Base-by-base conservation (phyloP, 1,139 yeast species). In the Yamadazyma blattariae region DNA sequence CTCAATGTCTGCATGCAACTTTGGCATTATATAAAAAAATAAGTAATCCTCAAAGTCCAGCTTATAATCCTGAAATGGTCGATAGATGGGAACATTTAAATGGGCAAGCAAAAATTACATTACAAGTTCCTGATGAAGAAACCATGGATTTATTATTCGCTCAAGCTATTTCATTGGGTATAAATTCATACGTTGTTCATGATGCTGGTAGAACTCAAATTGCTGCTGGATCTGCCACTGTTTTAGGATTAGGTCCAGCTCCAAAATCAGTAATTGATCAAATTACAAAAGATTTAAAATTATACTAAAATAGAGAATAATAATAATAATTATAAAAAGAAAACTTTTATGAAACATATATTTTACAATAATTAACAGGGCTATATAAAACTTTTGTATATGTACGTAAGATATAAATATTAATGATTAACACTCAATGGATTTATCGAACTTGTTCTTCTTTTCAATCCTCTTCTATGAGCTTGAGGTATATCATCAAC, bases 1-100 rank as follows among this genome's bases (percentile, higher is more conserved):
- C 98, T 2, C 99, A 92, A 58, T 90, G 97, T 57, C 83, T 89
- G 34, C 99, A 92, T 64, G 98, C 98, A n/a, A 94, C 98, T 0
- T 70, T 92, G 31, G 92, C 95, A 0, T 78, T 94, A 46, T 92
- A 86, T 60, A 82, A 84, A 52, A 69, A 81, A 42, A 84, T 88
- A 56, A 64, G 74, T 18, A 67, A 74, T 26, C 71, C 77, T 6
- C 63, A 73, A 7, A 61, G 71, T 7, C 71, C 66, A 5, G 79
- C 86, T 3, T 81, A 65, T 50, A 82, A 82, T 46, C 74, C 79
- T 6, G 65, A 64, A 16, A 61, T 84, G 74, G 68, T 82, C 7
- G 59, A 64, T n/a, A 69, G 92, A 50, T 92, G 99, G 99, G 82
- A 82, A 45, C 56, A 64, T 33, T 67, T 72, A 6, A 64, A 67